Conservation (phyloP, 192 early-diverging fungal species). For the Entomortierella beljakovae region DNA sequence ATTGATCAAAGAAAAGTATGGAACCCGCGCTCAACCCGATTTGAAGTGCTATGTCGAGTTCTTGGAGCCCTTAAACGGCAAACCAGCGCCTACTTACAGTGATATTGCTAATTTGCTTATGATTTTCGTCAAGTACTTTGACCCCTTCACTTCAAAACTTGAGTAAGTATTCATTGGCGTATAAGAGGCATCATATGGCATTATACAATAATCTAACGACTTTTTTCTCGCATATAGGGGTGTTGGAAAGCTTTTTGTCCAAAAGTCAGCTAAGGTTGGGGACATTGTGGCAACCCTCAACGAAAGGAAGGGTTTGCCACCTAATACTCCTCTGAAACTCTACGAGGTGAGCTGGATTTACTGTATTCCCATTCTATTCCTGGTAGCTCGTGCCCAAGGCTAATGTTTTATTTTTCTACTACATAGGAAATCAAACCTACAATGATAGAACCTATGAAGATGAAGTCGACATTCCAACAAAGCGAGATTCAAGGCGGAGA, state of each 20-base stretch:
- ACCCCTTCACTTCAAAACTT: constrained; percentile 70
- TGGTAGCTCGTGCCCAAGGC: neutral
- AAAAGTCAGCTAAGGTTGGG: constrained; percentile 63
- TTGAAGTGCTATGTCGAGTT: constrained; percentile 56
- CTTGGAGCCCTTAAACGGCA: constrained; percentile 26
- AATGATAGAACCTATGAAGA: constrained; percentile 87
- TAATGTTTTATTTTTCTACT: neutral
- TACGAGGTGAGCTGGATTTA: constrained; percentile 64
- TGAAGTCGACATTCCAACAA: constrained; percentile 69
- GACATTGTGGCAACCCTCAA: constrained; percentile 71
- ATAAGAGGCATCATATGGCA: neutral
- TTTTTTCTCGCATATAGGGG: constrained; percentile 47
- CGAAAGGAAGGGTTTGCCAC: constrained; percentile 63
- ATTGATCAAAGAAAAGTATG: constrained; percentile 40
- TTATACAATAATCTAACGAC: neutral
- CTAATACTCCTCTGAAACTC: constrained; percentile 67
- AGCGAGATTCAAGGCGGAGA: constrained; percentile 96
- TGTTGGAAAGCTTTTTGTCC: constrained; percentile 66
- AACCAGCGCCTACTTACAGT: constrained; percentile 3
- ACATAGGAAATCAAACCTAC: constrained; percentile 91
- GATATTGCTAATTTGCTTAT: constrained; percentile 56
- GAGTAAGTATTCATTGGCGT: constrained; percentile 61
- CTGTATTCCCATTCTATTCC: neutral
- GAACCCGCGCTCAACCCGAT: constrained; percentile 40
- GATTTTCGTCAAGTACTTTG: constrained; percentile 90